Conservation (phyloP, 169 alveolate species). For the Babesia bovis region DNA sequence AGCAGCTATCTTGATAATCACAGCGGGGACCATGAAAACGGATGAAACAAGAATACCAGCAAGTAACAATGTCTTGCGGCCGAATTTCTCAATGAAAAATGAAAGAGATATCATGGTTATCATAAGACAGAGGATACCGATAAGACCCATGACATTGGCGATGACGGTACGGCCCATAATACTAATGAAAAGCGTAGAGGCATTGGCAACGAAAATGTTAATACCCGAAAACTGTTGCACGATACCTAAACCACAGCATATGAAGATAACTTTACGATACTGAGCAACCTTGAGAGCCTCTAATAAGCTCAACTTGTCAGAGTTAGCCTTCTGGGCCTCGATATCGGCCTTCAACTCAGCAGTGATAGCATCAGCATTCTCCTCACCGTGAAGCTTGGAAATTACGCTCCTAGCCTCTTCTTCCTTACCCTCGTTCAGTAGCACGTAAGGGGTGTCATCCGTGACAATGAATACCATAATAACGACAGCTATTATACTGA, state of each 20-base stretch:
- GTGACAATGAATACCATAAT: constrained; percentile 50
- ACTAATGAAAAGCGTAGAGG: constrained; percentile 75
- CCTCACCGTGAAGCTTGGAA: constrained; percentile 68
- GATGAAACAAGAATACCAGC: constrained; percentile 67
- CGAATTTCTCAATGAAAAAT: constrained; percentile 76
- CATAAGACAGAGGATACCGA: constrained; percentile 65
- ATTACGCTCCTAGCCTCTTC: constrained; percentile 69
- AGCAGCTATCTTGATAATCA: constrained; percentile 34
- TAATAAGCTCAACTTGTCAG: constrained; percentile 53
- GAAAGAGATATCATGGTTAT: constrained; percentile 70
- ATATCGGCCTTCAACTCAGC: constrained; percentile 65
- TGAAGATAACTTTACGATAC: constrained; percentile 73
- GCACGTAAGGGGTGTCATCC: constrained; percentile 72
- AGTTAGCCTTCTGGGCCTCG: constrained; percentile 60
- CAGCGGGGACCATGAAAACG: constrained; percentile 70
- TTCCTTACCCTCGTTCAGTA: constrained; percentile 64
- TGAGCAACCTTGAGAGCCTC: constrained; percentile 62
- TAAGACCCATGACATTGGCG: constrained; percentile 70
- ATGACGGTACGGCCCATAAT: constrained; percentile 61
- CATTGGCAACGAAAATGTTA: constrained; percentile 78
- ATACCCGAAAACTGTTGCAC: constrained; percentile 85
- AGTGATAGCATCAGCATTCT: constrained; percentile 51
- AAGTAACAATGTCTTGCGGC: constrained; percentile 78
- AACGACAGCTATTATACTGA: constrained; percentile 57
- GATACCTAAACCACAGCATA: constrained; percentile 74